Evolutionary conservation across 2,329 filamentous ascomycete species (phyloP).

Genomic region (Pseudocercospora pini-densiflorae): DNA sequence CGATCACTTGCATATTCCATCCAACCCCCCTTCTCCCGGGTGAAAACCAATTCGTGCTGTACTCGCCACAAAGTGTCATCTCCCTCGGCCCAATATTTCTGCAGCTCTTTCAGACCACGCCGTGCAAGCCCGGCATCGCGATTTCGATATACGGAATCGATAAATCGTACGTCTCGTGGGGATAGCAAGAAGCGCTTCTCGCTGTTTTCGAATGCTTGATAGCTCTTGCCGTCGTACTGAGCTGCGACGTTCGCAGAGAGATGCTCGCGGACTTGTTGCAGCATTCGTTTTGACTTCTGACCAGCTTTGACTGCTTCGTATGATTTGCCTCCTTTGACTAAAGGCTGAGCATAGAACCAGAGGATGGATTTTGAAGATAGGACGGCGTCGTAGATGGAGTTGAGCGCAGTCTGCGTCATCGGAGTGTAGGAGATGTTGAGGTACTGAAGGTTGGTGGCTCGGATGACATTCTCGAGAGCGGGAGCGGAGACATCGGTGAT

Average conservation of each 20-base stretch:
- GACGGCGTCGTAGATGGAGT: conserved; percentile 39
- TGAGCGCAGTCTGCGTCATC: conserved; percentile 40
- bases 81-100: conserved; percentile 38
- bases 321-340: conserved; percentile 38
- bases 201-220: conserved; percentile 29
- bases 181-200: conserved; percentile 30
- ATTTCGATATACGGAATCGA: conserved; percentile 45
- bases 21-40: background rate
- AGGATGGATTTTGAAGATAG: conserved; percentile 42
- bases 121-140: conserved; percentile 40
- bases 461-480: conserved; percentile 44
- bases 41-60: conserved; percentile 3
- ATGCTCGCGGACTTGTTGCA: conserved; percentile 23
- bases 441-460: conserved; percentile 44
- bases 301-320: conserved; percentile 30
- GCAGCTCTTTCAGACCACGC: conserved; percentile 36
- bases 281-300: conserved; percentile 28
- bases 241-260: conserved; percentile 34
- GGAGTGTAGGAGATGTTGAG: conserved; percentile 48
- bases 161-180: conserved; percentile 33
- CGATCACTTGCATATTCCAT: too few relatives aligned
- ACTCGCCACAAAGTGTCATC: conserved; percentile 25
- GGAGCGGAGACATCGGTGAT: conserved; percentile 46
- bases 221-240: conserved; percentile 32
- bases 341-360: conserved; percentile 45